Base-by-base conservation (phyloP, 495 filamentous ascomycete species). In the Penicilliopsis zonata region DNA sequence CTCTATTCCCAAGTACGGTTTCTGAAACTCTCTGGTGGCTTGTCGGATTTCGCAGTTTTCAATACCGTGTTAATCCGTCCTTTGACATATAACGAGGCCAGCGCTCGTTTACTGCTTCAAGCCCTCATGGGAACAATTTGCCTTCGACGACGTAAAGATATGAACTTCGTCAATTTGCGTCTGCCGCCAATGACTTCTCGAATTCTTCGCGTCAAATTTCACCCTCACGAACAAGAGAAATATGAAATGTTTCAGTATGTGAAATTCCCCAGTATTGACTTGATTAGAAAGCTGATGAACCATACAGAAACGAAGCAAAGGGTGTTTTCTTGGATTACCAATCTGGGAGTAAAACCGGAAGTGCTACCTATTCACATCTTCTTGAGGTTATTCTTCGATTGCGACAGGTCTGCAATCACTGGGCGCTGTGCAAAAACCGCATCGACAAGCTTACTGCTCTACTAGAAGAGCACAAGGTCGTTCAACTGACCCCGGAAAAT, bases 391-490 rank as follows among this genome's bases (percentile, higher is more conserved):
- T 95, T 19, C 69, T 95, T 0, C 79, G 87, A 9, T 68, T 95
- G 35, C 74, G 87, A 10, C 87, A 95, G 53, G 71, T 78, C 40
- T 86, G 87, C 55, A 85, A 88, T 39, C 87, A 94, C 52, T 88
- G 83, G 82, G 75, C 74, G 9, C 64, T 95, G 2, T 82, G 80
- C 49, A 79, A 82, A 20, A 62, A 72, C 15, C 76, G 83, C 3
- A 59, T 92, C 10, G 69, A 72, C n/a, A 72, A 77, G 12, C 66
- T 94, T 4, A 56, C 86, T 37, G 59, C 64, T 6, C 56, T 80
- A 5, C 57, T 92, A 17, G 83, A 81, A 16, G 60, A 70, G 13
- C 52, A 77, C 23, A 70, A 74, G 30, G 59, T 78, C 2, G 78
- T 92, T 0, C 68, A 70, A 3, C 62, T 93, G 15, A 95, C 69